Percentiles rank a stretch among this genome's conserved stretches.
phyloP scores from a whole-genome alignment of 371 early-diverging fungal genomes.

The Lichtheimia ornata region DNA sequence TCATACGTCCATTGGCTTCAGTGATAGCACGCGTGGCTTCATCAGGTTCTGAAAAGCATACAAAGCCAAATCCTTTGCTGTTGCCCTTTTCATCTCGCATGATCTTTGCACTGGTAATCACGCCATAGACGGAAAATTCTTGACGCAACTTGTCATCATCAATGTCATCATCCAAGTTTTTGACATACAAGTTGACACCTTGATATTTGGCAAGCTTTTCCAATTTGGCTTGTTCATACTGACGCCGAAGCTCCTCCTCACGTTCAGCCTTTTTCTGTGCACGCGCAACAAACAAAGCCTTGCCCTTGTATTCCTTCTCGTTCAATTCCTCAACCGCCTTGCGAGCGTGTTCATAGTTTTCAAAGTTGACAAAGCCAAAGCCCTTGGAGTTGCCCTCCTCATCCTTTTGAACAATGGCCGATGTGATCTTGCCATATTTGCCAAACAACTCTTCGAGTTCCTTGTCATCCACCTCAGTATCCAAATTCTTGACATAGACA shows the following conservation, averaged over 20 bases:
- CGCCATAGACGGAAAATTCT: slow-evolving; percentile 84
- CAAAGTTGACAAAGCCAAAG: slow-evolving; percentile 93
- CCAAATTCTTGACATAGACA: slow-evolving; percentile 93
- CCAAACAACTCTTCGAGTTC: slow-evolving; percentile 73
- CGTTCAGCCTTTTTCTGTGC: slow-evolving; percentile 96
- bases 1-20: slow-evolving; percentile 81
- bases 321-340: slow-evolving; percentile 87
- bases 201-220: slow-evolving; percentile 90
- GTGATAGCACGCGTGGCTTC: slow-evolving; percentile 76
- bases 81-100: slow-evolving; percentile 83
- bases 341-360: slow-evolving; percentile 77
- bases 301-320: slow-evolving; percentile 76
- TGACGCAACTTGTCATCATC: slow-evolving; percentile 85
- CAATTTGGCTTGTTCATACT: slow-evolving; percentile 80
- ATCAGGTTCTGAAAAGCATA: slow-evolving; percentile 76
- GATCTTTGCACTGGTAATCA: slow-evolving; percentile 87
- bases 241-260: slow-evolving; percentile 82
- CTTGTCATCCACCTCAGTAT: slow-evolving; percentile 69
- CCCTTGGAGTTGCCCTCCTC: slow-evolving; percentile 74
- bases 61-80: slow-evolving; percentile 75
- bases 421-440: slow-evolving; percentile 77
- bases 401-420: slow-evolving; percentile 62
- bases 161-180: slow-evolving; percentile 88
- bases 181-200: slow-evolving; percentile 90
- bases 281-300: slow-evolving; percentile 86